Evolutionary conservation across 352 stramenopile genomes (phyloP), one percentile per base, ranked within the genome.

Genomic region (Pythium chondricola): DNA sequence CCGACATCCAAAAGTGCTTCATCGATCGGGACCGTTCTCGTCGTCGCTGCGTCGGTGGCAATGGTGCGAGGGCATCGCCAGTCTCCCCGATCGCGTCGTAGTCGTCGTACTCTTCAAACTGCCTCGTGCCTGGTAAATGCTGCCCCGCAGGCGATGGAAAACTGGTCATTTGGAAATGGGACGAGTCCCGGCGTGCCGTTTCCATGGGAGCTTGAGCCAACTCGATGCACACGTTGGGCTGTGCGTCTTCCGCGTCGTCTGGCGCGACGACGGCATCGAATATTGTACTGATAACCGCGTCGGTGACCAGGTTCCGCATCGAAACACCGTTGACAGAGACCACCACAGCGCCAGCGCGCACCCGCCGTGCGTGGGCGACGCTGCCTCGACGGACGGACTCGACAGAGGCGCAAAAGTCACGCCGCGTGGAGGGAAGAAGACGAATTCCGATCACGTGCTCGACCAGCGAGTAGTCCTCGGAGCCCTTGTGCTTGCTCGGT

Each of bases 1-100:
- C 83, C 41, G 83, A 94, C 83, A 94, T 94, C 83, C 83, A 94
- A 51, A 94, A 94, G 56, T 90, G 80, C 46, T 89, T 92, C 54
- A 91, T 71, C 17, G 75, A 88, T 36, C 78, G 77, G 24, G 74
- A 71, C 24, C 80, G 64, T 22, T 80, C 62, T 10, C 74, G 61
- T 13, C 60, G 63, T 11, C 70, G 61, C 16, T 65, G 53, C 27
- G 52, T 48, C 31, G 69, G 38, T 2, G 59, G 41, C 9, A 65
- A 51, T 32, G 65, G 43, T 7, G 47, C 22, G 13, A 38, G 52
- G 6, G n/a, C n/a, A n/a, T n/a, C n/a, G n/a, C 26, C 32, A 6
- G 18, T 18, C 17, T 21, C 21, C 20, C 17, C 30, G 16, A 58
- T 50, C 7, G 44, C 43, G 4, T 69, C 64, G 0, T 26, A 16